Conservation (phyloP, 257 asterid species). For the Petunia axillaris region DNA sequence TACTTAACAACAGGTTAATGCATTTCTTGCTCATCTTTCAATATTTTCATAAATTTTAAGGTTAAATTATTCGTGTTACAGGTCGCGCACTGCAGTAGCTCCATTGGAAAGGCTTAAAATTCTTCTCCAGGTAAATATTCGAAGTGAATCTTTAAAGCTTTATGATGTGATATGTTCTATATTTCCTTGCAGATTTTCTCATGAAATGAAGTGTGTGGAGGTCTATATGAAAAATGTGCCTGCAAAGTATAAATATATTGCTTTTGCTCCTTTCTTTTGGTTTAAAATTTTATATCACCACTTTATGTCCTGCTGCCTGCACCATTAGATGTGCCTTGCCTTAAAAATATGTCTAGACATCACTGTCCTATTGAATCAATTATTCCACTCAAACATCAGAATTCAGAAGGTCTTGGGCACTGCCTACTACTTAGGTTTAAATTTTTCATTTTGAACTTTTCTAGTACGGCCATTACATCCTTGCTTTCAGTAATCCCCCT, state of each 20-base stretch:
- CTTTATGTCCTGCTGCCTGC: no score
- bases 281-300: no score
- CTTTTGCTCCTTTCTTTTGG: no score
- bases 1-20: background rate
- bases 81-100: conserved; percentile 98
- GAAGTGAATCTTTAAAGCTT: background rate
- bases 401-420: no score
- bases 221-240: background rate
- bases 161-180: background rate
- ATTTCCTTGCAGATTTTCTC: background rate
- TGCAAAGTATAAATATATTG: background rate
- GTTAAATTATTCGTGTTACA: conserved; percentile 38
- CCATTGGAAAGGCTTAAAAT: conserved; percentile 98
- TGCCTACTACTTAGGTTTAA: no score
- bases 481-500: no score
- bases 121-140: conserved; percentile 73
- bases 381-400: no score
- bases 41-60: background rate
- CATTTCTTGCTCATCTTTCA: background rate
- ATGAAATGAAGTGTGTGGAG: background rate
- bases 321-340: no score
- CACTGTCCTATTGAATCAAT: no score
- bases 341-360: no score
- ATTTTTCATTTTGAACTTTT: no score
- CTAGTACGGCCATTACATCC: no score